Evolutionary conservation across 2,329 filamentous ascomycete species (phyloP), one percentile per base, ranked within the genome.

Genomic region (Helotiales sp.): DNA sequence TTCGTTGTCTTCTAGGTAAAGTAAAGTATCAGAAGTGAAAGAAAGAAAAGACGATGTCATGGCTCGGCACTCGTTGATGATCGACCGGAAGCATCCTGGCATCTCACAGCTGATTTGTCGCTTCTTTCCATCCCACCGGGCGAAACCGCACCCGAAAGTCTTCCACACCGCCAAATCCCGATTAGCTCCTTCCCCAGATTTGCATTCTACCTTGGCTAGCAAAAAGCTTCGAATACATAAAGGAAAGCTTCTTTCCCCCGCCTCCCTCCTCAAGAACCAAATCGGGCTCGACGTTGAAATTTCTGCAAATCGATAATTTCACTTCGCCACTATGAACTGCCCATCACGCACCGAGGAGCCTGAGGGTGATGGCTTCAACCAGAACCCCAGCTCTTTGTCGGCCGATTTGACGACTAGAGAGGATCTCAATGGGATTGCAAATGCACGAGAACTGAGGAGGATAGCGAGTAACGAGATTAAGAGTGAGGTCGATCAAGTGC

Each of bases 321-420:
- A 49, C 26, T 37, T 37, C 59, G 13, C 24, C 66, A 78, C 40
- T 60, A 91, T 91, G 88, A 90, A 90, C 74, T 89, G 87, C 76
- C 87, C 88, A 65, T 89, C 87, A 6, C 82, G 86, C 71, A 86
- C 83, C 34, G 87, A 91, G 68, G 82, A 86, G 65, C 80, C 82
- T 32, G 80, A 82, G 58, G 82, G 85, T 61, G 82, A 82, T 24
- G 81, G 80, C 62, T 88, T 83, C 79, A 91, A 90, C 74, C 88
- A 90, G 77, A 89, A 82, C 69, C 88, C 88, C 0, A 80, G 83
- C 64, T 79, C 80, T 2, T 78, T 90, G 64, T 84, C 84, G 66
- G 82, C 83, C n/a, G 87, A 89, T 75, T 79, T 84, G 37, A 90
- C 87, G 2, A 90, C 87, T 6, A 81, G 86, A 65, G 84, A 85